Base-by-base conservation (phyloP, 2,329 filamentous ascomycete species). In the Aspergillus cejpii region DNA sequence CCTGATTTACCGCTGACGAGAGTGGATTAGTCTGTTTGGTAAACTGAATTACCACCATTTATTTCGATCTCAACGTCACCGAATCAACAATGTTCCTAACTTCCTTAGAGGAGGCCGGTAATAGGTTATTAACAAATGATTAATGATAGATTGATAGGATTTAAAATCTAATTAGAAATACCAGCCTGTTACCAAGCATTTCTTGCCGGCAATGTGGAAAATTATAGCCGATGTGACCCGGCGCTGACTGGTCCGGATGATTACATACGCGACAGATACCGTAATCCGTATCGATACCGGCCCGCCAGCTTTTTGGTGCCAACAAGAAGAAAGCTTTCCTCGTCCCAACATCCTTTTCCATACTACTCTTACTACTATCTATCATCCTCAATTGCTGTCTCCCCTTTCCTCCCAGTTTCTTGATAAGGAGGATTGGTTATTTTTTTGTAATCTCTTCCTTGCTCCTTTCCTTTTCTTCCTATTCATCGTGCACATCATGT, bases 401-500 rank as follows among this genome's bases (percentile, higher is more conserved):
- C 48, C 41, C 51, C 52, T 51, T 38, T 50, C 48, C 47, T 55
- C 56, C 49, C 45, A 50, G 48, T 53, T 53, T 41, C 38, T 41
- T 49, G 44, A 47, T 44, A 53, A 49, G 58, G 61, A 60, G 62
- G 60, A 51, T 52, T 60, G 49, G 52, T 52, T 56, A 54, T 57
- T 52, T 55, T n/a, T 45, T 58, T 58, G 57, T 40, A 41, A 41
- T 53, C 50, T 52, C 34, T 24, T 24, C 43, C 23, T 58, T 53
- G 51, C 58, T 54, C 57, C 46, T 55, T 50, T 43, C 47, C 46
- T 39, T 45, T 45, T 53, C 46, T 60, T 52, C 52, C 46, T 50
- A 49, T 50, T 48, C 51, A 5, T 41, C 37, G 19, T 40, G 59
- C 27, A 54, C 58, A 67, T 55, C 60, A 78, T 78, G 75, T 75